phyloP scores from a whole-genome alignment of 768 basidiomycete genomes.

The Tylopilus rubrobrunneus region DNA sequence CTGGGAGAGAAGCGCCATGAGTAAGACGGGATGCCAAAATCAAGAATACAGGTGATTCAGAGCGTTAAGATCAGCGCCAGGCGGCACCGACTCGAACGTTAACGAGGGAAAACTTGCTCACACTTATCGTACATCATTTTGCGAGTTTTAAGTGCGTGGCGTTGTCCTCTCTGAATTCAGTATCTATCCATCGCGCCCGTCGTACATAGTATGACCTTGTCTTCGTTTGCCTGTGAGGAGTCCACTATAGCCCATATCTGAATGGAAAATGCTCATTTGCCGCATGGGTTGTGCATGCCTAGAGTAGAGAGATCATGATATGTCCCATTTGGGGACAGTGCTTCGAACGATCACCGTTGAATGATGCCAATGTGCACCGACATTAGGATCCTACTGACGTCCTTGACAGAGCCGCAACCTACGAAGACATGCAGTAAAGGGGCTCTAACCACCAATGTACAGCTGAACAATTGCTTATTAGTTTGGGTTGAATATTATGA shows the following conservation, averaged over 20 bases:
- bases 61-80: neutral
- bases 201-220: too few species aligned
- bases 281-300: neutral
- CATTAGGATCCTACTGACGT: too few species aligned
- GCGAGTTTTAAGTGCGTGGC: too few species aligned
- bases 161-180: too few species aligned
- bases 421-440: too few species aligned
- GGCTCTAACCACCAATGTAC: neutral
- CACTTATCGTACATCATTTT: too few species aligned
- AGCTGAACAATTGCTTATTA: neutral
- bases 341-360: too few species aligned
- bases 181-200: too few species aligned
- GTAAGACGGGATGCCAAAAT: neutral
- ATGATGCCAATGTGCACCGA: too few species aligned
- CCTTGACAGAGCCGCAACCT: too few species aligned
- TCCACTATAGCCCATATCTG: neutral
- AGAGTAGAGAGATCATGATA: neutral
- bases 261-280: neutral
- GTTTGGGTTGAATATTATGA: neutral
- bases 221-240: neutral
- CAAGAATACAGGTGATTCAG: neutral
- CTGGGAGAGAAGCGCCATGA: neutral
- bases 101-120: neutral
- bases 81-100: neutral
- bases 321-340: neutral